Conservation (phyloP, 2,329 filamentous ascomycete genomes). For the Paramyrothecium roridum region DNA sequence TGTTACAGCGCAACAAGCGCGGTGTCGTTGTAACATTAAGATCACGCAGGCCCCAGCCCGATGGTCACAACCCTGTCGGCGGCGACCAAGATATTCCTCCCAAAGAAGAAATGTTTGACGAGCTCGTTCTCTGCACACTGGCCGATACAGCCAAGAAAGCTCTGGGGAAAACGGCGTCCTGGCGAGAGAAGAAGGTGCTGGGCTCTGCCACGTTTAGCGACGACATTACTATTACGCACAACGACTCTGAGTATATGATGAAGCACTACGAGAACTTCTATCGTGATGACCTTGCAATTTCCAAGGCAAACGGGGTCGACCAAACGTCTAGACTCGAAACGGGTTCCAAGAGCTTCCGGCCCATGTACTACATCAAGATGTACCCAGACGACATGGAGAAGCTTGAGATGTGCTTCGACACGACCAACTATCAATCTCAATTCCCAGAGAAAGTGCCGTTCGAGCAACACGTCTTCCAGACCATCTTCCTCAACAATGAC, state of each 20-base stretch:
- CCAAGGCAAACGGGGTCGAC: constrained; percentile 34
- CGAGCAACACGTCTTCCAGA: constrained; percentile 34
- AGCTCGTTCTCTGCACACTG: constrained; percentile 59
- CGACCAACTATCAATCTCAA: constrained; percentile 68
- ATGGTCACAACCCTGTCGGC: constrained; percentile 25
- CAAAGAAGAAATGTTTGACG: constrained; percentile 53
- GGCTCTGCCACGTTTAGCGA: constrained; percentile 63
- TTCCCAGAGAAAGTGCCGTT: constrained; percentile 46
- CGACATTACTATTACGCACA: constrained; percentile 66
- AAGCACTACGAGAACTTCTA: constrained; percentile 62
- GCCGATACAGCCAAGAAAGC: constrained; percentile 60
- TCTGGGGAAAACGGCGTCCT: constrained; percentile 49
- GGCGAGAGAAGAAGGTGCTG: constrained; percentile 61
- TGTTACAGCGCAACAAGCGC: constrained; percentile 45
- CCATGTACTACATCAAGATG: constrained; percentile 61
- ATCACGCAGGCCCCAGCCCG: constrained; percentile 29
- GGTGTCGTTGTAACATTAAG: constrained; percentile 48
- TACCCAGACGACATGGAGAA: constrained; percentile 51
- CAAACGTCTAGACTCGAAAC: constrained; percentile 36
- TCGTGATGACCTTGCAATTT: constrained; percentile 39
- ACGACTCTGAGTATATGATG: constrained; percentile 61
- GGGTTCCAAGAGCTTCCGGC: constrained; percentile 47
- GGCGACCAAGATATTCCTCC: constrained; percentile 52
- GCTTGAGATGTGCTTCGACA: constrained; percentile 67
- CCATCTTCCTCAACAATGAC: constrained; percentile 57